Percentiles rank a stretch among this genome's conserved stretches.
Conservation (phyloP, 1,284 basidiomycete genomes). For the Cystobasidium pallidum region DNA sequence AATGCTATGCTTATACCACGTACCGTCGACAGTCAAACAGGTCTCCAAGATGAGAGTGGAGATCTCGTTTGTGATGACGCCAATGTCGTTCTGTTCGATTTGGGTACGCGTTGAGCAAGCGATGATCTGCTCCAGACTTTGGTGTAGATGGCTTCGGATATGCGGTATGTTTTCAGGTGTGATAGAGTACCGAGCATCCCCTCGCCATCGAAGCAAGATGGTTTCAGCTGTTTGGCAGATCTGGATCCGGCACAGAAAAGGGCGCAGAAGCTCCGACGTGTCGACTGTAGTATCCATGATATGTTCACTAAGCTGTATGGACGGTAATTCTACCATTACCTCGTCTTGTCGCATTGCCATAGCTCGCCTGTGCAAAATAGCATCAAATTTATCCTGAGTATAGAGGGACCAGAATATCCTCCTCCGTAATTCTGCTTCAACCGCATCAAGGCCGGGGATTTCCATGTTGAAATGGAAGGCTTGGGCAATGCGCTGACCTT, state of each 20-base stretch:
- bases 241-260: not conserved
- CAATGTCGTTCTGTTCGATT: too few species aligned
- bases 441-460: not conserved
- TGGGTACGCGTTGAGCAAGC: not conserved
- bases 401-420: conserved; percentile 28
- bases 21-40: too few species aligned
- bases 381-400: not conserved
- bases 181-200: not conserved
- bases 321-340: not conserved
- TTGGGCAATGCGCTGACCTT: conserved; percentile 27
- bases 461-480: conserved; percentile 16
- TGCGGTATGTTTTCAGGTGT: not conserved
- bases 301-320: not conserved
- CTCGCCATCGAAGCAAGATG: conserved; percentile 18
- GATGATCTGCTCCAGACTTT: conserved; percentile 5
- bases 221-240: not conserved
- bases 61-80: too few species aligned
- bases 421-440: conserved; percentile 8
- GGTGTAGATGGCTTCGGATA: not conserved
- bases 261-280: not conserved
- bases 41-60: too few species aligned
- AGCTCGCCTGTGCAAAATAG: not conserved
- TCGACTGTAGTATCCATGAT: not conserved
- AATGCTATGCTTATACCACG: too few species aligned
- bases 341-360: conserved; percentile 16